phyloP scores from a whole-genome alignment of 768 basidiomycete species.

The Calvatia gigantea region DNA sequence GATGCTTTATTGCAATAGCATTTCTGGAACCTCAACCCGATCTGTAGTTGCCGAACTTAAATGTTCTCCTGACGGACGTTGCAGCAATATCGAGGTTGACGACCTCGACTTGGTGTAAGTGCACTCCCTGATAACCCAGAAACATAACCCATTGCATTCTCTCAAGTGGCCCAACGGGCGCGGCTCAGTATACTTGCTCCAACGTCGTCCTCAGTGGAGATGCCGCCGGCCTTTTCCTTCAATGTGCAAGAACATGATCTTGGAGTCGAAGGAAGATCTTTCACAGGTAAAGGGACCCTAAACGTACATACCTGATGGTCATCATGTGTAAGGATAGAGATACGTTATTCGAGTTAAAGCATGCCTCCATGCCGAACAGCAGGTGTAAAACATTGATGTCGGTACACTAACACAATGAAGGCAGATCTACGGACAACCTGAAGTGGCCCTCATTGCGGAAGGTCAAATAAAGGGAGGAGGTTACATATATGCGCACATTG shows the following conservation, averaged over 20 bases:
- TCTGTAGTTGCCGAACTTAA: conserved; percentile 48
- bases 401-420: too few species aligned
- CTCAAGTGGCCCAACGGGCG: conserved; percentile 36
- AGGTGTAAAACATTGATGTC: too few species aligned
- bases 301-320: too few species aligned
- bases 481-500: too few species aligned
- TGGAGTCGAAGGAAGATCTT: neutral
- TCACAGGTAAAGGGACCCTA: too few species aligned
- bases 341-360: too few species aligned
- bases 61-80: conserved; percentile 55
- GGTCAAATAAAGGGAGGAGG: too few species aligned
- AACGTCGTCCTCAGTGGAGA: conserved; percentile 48
- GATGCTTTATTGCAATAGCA: conserved; percentile 25
- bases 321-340: too few species aligned
- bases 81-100: conserved; percentile 45
- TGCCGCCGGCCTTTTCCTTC: conserved; percentile 40
- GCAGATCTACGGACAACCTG: too few species aligned
- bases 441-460: too few species aligned
- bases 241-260: conserved; percentile 29
- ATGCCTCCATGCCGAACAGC: too few species aligned
- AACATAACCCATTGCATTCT: neutral
- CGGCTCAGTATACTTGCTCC: conserved; percentile 46
- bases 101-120: conserved; percentile 43
- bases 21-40: conserved; percentile 55
- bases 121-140: neutral